Evolutionary conservation across 495 filamentous ascomycete species (phyloP).

Genomic region (Friedmanniomyces simplex): DNA sequence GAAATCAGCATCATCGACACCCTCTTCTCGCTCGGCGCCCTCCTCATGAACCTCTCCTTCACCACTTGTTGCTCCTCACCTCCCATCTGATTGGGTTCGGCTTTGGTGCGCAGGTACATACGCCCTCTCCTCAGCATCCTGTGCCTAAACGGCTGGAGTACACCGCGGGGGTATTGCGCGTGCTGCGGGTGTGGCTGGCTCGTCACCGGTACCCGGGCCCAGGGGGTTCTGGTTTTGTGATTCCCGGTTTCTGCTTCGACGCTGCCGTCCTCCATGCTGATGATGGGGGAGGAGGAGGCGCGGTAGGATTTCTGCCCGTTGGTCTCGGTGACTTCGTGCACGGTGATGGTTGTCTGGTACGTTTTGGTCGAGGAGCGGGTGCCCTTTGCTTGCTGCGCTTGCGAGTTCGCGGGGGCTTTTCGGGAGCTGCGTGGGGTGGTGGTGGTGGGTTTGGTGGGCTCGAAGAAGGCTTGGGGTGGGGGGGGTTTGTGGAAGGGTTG

Average conservation of each 20-base stretch:
- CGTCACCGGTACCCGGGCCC: neutral
- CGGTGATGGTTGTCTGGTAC: conserved; percentile 72
- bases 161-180: neutral
- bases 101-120: conserved; percentile 1
- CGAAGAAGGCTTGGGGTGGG: conserved; percentile 50
- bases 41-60: neutral
- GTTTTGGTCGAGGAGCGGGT: conserved; percentile 36
- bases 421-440: conserved; percentile 25
- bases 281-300: conserved; percentile 28
- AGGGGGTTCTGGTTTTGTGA: too few species aligned
- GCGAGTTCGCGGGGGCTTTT: conserved; percentile 17
- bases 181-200: conserved; percentile 4
- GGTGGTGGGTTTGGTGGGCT: conserved; percentile 22
- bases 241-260: neutral
- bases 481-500: conserved; percentile 72
- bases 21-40: conserved; percentile 5
- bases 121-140: conserved; percentile 26
- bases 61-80: neutral
- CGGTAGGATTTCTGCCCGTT: conserved; percentile 56
- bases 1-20: conserved; percentile 45
- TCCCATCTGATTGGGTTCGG: neutral
- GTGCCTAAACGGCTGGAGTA: conserved; percentile 29
- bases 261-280: conserved; percentile 17
- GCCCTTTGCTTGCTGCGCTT: conserved; percentile 7
- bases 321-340: conserved; percentile 63